Evolutionary conservation across 768 basidiomycete species (phyloP), one percentile per base, ranked within the genome.

Genomic region (Kwoniella newhampshirensis): DNA sequence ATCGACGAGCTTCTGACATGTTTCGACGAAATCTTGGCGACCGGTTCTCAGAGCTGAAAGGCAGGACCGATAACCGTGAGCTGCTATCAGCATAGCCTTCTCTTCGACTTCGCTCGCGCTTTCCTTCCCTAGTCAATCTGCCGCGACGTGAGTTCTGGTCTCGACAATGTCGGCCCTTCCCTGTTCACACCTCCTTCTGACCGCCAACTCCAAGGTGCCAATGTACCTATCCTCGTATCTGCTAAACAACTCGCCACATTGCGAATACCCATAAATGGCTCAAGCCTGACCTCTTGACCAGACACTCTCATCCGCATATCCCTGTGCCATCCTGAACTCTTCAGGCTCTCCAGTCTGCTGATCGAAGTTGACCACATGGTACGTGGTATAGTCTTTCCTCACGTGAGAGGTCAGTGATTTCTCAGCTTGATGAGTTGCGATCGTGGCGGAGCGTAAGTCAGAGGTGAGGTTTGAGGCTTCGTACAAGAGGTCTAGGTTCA

Each of bases 281-380:
- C 71, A 73, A 35, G 68, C 71, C 32, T 68, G 66, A 17, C 71
- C 71, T 43, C 71, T 37, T 1, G 68, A 57, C 71, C 71, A 73
- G 23, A 51, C 50, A 50, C 63, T 64, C 9, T 67, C 66, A 43
- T 73, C 62, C 2, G 68, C 65, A 27, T 64, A 70, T 4, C 70
- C 70, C 36, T 71, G 70, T 43, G 55, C 54, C 15, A 67, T 69
- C 44, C 63, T 47, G 0, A 42, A 28, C 21, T 67, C 65, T 21
- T 30, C 8, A 1, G 43, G 39, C 45, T 54, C 48, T 1, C 67
- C 63, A 20, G 64, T 69, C 18, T 62, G 62, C 27, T 59, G 67
- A 51, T 71, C 67, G 32, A 59, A 65, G 44, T 71, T 71, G 25
- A 67, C 67, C 9, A 71, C 67, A 37, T 71, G 70, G 43, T 63